Conservation (phyloP, 139 green algal genomes). For the Micractinium conductrix region DNA sequence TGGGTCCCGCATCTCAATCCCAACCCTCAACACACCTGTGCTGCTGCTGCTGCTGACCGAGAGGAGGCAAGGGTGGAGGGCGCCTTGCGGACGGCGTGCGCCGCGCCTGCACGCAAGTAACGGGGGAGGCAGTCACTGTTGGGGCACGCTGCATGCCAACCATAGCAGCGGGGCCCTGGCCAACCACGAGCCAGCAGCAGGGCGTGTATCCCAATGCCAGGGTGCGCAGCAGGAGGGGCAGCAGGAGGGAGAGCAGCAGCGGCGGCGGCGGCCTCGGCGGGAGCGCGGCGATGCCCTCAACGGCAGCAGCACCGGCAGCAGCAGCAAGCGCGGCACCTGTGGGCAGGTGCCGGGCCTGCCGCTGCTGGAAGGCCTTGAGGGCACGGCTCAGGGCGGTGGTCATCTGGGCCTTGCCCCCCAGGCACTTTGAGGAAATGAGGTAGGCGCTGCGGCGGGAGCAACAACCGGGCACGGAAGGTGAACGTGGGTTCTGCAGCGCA, state of each 20-base stretch:
- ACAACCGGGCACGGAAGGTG: neutral
- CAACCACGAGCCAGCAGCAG: too few species aligned
- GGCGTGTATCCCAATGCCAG: too few species aligned
- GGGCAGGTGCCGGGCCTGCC: constrained; percentile 27
- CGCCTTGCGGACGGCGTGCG: constrained; percentile 4
- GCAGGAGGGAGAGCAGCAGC: too few species aligned
- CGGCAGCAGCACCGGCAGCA: too few species aligned
- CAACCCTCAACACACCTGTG: neutral
- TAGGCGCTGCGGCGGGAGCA: constrained; percentile 1
- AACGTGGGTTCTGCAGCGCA: too few species aligned
- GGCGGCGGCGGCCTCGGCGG: too few species aligned
- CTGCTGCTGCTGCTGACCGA: neutral
- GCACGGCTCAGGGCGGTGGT: constrained; percentile 17
- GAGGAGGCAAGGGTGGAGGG: neutral
- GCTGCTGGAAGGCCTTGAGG: constrained; percentile 28
- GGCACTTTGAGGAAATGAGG: constrained; percentile 29
- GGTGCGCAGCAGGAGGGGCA: too few species aligned
- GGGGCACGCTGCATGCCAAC: neutral
- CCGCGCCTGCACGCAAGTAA: neutral
- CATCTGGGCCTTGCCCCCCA: constrained; percentile 15
- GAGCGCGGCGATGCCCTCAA: too few species aligned
- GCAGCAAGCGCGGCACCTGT: neutral
- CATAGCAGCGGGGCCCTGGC: too few species aligned
- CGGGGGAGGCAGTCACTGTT: too few species aligned
- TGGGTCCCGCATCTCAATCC: too few species aligned